Evolutionary conservation across 73 alveolate genomes (phyloP), one percentile per base, ranked within the genome.

Genomic region (Paramecium tetraurelia): DNA sequence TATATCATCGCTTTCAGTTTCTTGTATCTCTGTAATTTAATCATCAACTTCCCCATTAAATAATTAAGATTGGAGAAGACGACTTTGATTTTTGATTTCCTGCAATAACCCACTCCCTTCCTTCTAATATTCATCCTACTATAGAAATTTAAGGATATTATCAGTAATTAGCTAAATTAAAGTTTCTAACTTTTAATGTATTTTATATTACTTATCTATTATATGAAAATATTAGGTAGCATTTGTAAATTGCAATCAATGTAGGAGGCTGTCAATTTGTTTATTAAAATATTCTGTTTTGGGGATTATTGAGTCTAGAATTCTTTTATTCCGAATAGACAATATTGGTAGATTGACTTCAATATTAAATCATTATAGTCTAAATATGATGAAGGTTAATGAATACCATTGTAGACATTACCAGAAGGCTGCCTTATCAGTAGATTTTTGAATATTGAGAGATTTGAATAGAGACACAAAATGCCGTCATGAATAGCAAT

Each of bases 401-500:
- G 12, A 3, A 8, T 80, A 41, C 72, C 90, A 44, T 48, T 80
- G 46, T 8, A 80, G 4, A n/a, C 14, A 80, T 43, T 80, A 33
- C 36, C 87, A 31, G 20, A 14, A 1, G 87, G 87, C 5, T 35
- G 18, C 35, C 46, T 29, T 38, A 38, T 75, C 1, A 75, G n/a
- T 41, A 75, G 38, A 10, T 21, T 38, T 41, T 29, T 21, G 24
- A 75, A 75, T 75, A 41, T 14, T 29, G 87, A 41, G 9, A 46
- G 20, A 80, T 80, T 80, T 44, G 46, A 48, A 35, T 44, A 44
- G 44, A 80, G 33, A 22, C 46, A 41, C 22, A 80, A 46, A 18
- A 80, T 40, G 21, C 90, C 90, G 46, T 80, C 90, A 80, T 80
- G 90, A 3, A 80, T 80, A 20, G 44, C 90, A 10, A 80, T 18